Evolutionary conservation across 1,284 basidiomycete genomes (phyloP).

Genomic region (Sparassis latifolia): DNA sequence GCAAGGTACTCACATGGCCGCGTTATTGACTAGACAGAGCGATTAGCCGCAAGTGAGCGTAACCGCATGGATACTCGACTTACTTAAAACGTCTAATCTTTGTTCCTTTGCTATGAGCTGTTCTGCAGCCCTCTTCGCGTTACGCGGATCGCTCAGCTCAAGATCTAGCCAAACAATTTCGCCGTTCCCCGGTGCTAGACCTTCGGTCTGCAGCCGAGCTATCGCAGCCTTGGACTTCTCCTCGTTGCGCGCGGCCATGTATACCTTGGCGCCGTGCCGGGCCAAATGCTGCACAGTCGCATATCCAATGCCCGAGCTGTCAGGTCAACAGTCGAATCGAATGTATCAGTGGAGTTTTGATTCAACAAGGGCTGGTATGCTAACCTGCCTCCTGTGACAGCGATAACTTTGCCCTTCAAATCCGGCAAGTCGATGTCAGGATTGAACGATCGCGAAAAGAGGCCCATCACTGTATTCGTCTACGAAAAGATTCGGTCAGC

Average conservation of each 20-base stretch:
- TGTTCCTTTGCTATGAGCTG: conserved; percentile 39
- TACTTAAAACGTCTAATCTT: conserved; percentile 51
- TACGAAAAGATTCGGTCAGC: too few relatives aligned
- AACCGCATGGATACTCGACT: not conserved
- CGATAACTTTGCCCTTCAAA: conserved; percentile 31
- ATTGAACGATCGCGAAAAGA: conserved; percentile 15
- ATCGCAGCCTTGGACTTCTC: conserved; percentile 33
- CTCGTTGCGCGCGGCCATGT: conserved; percentile 33
- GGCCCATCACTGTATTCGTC: conserved; percentile 3
- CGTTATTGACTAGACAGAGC: conserved; percentile 41
- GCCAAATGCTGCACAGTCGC: conserved; percentile 33
- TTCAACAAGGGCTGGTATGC: conserved; percentile 7
- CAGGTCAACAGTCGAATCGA: conserved; percentile 16
- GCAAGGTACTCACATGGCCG: conserved; percentile 32
- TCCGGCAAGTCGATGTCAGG: conserved; percentile 28
- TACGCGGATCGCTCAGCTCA: conserved; percentile 38
- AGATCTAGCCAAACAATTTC: conserved; percentile 38
- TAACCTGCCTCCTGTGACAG: conserved; percentile 38
- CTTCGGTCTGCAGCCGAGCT: conserved; percentile 27
- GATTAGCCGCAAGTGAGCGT: too few relatives aligned
- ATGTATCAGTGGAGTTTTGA: conserved; percentile 14
- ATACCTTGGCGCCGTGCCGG: conserved; percentile 36
- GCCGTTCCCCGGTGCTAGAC: conserved; percentile 26
- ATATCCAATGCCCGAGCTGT: conserved; percentile 34
- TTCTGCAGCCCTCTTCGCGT: conserved; percentile 38